Percentiles rank a stretch among this genome's conserved stretches.
Conservation (phyloP, 805 yeast genomes). For the Saccharomycopsis schoenii region DNA sequence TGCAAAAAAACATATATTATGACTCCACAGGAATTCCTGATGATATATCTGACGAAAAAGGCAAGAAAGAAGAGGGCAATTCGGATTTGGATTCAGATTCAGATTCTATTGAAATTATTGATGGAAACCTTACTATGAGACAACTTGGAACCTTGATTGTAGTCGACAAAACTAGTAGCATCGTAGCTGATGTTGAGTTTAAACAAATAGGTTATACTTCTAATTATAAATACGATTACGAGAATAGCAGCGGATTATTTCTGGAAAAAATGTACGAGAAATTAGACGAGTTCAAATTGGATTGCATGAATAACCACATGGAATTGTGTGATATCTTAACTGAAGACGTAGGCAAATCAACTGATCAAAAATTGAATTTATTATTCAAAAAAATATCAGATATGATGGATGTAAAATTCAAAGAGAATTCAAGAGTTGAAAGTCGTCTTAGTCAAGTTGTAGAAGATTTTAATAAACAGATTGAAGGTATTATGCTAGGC, state of each 20-base stretch:
- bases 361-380: background rate
- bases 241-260: background rate
- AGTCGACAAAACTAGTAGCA: background rate
- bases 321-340: background rate
- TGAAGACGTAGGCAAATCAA: background rate
- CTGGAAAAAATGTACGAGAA: background rate
- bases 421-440: background rate
- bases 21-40: background rate
- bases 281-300: background rate
- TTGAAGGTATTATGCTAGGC: background rate
- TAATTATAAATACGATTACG: background rate
- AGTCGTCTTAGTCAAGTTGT: background rate
- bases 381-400: background rate
- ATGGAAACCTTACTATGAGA: background rate
- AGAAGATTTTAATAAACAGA: background rate
- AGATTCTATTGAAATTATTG: background rate
- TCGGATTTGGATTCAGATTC: background rate
- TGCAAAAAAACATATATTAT: background rate
- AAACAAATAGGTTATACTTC: background rate
- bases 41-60: background rate
- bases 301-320: background rate
- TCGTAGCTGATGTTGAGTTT: background rate
- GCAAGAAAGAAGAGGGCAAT: background rate
- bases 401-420: background rate
- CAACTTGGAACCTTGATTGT: background rate